phyloP scores from a whole-genome alignment of 2,329 filamentous ascomycete species.

The Exserohilum turcica region DNA sequence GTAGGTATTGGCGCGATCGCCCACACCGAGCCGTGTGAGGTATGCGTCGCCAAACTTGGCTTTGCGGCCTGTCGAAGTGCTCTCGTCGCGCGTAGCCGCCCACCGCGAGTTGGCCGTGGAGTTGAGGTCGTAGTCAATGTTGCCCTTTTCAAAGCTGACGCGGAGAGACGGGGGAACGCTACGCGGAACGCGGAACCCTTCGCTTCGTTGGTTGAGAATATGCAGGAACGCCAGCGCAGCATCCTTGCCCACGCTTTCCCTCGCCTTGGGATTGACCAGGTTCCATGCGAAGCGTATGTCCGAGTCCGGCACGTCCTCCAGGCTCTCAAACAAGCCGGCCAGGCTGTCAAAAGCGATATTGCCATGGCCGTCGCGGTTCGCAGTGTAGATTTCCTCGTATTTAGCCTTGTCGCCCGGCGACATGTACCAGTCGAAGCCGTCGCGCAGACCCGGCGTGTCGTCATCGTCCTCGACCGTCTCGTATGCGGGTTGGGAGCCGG shows the following conservation, averaged over 20 bases:
- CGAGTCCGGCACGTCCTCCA: conserved; percentile 67
- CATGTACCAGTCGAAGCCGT: conserved; percentile 99
- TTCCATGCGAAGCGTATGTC: conserved; percentile 96
- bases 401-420: conserved; percentile 86
- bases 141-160: conserved; percentile 88
- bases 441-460: conserved; percentile 82
- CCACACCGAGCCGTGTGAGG: conserved; percentile 81
- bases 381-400: conserved; percentile 96
- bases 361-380: conserved; percentile 85
- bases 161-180: conserved; percentile 90
- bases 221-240: conserved; percentile 93
- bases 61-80: conserved; percentile 84
- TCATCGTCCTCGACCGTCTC: conserved; percentile 79
- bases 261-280: conserved; percentile 89
- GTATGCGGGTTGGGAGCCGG: conserved; percentile 79
- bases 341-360: conserved; percentile 76
- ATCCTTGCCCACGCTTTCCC: conserved; percentile 87
- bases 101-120: conserved; percentile 76
- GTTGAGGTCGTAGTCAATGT: conserved; percentile 95
- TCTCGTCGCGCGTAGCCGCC: conserved; percentile 78
- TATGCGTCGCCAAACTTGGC: conserved; percentile 98
- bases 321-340: conserved; percentile 79
- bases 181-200: conserved; percentile 91
- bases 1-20: conserved; percentile 72
- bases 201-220: conserved; percentile 93